Conservation (phyloP, 495 filamentous ascomycete species). For the Penicillium paxilli region DNA sequence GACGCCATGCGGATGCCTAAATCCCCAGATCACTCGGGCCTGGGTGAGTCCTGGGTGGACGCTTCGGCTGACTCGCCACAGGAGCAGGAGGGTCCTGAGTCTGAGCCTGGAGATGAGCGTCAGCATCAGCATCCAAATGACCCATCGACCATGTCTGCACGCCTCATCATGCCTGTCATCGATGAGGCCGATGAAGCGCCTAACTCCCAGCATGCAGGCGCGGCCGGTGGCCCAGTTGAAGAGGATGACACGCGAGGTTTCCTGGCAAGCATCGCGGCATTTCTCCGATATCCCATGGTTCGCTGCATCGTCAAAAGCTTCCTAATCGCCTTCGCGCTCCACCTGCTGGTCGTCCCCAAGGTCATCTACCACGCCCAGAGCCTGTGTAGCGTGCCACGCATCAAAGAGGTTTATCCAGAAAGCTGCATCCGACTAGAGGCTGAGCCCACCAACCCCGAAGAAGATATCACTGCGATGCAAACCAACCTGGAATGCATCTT, state of each 20-base stretch:
- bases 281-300: conserved; percentile 11
- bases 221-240: conserved; percentile 3
- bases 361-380: conserved; percentile 36
- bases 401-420: conserved; percentile 33
- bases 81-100: conserved; percentile 8
- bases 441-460: conserved; percentile 16
- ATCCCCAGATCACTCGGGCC: conserved; percentile 24
- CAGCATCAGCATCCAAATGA: no score
- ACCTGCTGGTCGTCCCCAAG: conserved; percentile 43
- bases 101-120: no score
- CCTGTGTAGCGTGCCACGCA: conserved; percentile 28
- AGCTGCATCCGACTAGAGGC: conserved; percentile 30
- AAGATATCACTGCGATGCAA: conserved; percentile 27
- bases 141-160: no score
- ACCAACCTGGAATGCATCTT: conserved; percentile 35
- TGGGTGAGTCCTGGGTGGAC: conserved; percentile 45
- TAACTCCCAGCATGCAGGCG: conserved; percentile 27
- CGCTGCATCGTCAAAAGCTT: conserved; percentile 32
- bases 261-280: background rate
- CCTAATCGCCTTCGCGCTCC: conserved; percentile 33
- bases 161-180: conserved; percentile 50
- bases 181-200: conserved; percentile 37
- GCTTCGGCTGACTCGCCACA: conserved; percentile 22
- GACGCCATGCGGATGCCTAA: conserved; percentile 28
- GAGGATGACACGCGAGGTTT: background rate